phyloP scores from a whole-genome alignment of 2,329 filamentous ascomycete genomes.

The Metarhizium brunneum region DNA sequence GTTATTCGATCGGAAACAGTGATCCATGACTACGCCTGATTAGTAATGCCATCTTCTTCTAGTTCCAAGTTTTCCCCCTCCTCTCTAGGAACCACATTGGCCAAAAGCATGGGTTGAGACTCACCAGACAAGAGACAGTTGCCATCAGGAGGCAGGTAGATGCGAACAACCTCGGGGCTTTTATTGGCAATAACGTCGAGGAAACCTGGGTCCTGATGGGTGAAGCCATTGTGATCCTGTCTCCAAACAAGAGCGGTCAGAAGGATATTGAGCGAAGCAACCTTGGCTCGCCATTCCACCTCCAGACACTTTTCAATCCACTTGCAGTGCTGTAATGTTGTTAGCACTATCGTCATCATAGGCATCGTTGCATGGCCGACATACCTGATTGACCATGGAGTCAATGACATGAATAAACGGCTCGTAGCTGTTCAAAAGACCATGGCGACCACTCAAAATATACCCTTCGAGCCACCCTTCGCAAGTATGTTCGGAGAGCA shows the following conservation, averaged over 20 bases:
- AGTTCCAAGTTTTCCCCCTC: too few species aligned
- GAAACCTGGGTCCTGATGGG: constrained; percentile 73
- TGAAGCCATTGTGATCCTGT: constrained; percentile 79
- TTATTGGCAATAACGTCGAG: constrained; percentile 74
- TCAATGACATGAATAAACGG: constrained; percentile 78
- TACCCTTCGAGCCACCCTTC: constrained; percentile 79
- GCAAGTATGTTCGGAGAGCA: constrained; percentile 71
- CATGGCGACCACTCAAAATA: constrained; percentile 64
- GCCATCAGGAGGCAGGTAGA: constrained; percentile 72
- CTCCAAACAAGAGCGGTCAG: constrained; percentile 72
- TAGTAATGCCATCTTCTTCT: constrained; percentile 5
- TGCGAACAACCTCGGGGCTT: constrained; percentile 68
- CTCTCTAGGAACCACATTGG: not conserved
- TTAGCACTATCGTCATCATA: constrained; percentile 6
- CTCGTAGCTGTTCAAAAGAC: constrained; percentile 72
- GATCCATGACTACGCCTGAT: constrained; percentile 46
- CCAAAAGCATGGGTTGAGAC: constrained; percentile 1
- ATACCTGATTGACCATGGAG: constrained; percentile 70
- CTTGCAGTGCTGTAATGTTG: constrained; percentile 54
- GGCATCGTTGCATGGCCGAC: constrained; percentile 2
- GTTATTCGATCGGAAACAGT: constrained; percentile 64
- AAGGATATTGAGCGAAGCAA: constrained; percentile 71
- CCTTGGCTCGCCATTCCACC: constrained; percentile 64
- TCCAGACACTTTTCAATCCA: constrained; percentile 78
- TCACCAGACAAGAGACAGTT: constrained; percentile 60